These are phyloP conservation scores for Camellia sinensis DNA, from an alignment of 148 eudicot genomes.

Conservation along the genomic window DNA sequence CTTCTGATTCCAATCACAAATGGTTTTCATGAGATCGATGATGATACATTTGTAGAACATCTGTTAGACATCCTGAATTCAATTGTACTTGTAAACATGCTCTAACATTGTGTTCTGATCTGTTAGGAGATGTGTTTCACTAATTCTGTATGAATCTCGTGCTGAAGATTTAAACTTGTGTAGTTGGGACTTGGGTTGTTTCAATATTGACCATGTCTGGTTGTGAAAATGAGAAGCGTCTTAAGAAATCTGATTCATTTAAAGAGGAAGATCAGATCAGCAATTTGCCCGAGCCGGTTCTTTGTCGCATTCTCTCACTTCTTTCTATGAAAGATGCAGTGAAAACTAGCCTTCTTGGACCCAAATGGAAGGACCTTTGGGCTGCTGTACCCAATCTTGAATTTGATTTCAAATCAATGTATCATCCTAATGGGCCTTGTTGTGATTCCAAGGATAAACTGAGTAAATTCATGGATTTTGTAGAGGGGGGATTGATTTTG, in stretches of 20 bases:
- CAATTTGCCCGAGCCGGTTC: constrained; percentile 6
- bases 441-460: background rate
- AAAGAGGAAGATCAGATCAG: constrained; percentile 9
- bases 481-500: constrained; percentile 1
- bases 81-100: background rate
- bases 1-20: background rate
- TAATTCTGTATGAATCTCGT: background rate
- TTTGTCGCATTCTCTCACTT: constrained; percentile 6
- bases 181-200: background rate
- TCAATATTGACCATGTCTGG: background rate
- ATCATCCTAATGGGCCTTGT: background rate
- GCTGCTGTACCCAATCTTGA: constrained; percentile 5
- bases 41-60: background rate
- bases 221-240: background rate
- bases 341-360: constrained; percentile 9
- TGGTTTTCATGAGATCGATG: no score
- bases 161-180: background rate
- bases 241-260: background rate
- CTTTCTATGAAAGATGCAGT: constrained; percentile 1
- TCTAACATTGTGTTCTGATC: background rate
- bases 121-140: background rate
- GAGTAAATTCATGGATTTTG: constrained; percentile 3
- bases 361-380: constrained; percentile 16
- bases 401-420: constrained; percentile 5
- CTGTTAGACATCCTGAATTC: background rate